A percentile compares a stretch with the other conserved stretches of the same genome.
phyloP scores from a whole-genome alignment of 2,329 filamentous ascomycete species.

The Aspergillus ruber region DNA sequence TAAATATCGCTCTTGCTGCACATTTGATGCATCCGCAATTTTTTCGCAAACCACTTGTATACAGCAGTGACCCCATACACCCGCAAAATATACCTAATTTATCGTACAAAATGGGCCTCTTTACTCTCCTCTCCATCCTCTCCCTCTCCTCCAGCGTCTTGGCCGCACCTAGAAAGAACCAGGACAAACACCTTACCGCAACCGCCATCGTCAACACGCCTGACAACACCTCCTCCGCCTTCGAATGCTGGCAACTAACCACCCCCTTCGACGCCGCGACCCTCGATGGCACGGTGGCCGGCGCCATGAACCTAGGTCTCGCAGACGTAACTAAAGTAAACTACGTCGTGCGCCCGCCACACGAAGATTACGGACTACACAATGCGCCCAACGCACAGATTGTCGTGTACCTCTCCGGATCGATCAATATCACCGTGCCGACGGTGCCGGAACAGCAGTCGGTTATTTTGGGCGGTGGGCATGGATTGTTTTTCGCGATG shows the following conservation, averaged over 20 bases:
- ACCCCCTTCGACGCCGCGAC: not conserved
- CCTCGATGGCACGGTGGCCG: not conserved
- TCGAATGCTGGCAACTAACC: not conserved
- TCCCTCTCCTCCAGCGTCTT: not conserved
- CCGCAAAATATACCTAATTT: too few species aligned
- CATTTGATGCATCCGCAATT: too few species aligned
- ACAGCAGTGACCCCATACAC: too few species aligned
- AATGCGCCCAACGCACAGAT: not conserved
- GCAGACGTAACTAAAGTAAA: not conserved
- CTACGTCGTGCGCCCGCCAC: not conserved
- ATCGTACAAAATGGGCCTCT: not conserved
- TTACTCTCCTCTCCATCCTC: not conserved
- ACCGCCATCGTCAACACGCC: not conserved
- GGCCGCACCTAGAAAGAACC: not conserved
- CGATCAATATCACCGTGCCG: not conserved
- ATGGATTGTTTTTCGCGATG: not conserved
- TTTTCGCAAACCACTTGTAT: too few species aligned
- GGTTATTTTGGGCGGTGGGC: not conserved
- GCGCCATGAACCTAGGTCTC: not conserved
- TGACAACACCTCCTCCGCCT: not conserved
- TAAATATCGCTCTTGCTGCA: too few species aligned
- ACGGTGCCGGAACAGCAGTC: not conserved
- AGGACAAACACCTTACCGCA: not conserved
- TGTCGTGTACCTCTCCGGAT: not conserved
- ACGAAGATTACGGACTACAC: not conserved